Base-by-base conservation (phyloP, 2,329 filamentous ascomycete genomes). In the Drechmeria coniospora region DNA sequence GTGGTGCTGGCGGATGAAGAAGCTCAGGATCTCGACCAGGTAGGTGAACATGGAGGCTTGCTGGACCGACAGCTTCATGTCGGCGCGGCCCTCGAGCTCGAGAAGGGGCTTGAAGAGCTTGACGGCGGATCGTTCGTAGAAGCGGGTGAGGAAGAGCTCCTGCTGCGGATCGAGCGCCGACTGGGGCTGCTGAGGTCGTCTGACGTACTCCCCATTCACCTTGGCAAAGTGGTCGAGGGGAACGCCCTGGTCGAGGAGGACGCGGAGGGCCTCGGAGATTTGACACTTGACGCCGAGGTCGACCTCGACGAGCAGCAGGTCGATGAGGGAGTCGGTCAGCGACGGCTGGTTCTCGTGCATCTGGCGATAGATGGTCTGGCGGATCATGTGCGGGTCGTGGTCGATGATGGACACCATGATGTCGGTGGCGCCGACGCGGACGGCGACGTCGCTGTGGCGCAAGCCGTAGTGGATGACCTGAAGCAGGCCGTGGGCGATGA, bases 281-380 rank as follows among this genome's bases (percentile, higher is more conserved):
- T 95, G 90, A 16, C 83, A 84, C 54, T 93, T 94, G 36, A 95
- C 84, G 1, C 90, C 90, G 11, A 95, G 62, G 46, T 98, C 90
- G 12, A 81, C 78, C 55, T 98, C 90, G 2, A 90, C 75, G 25
- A 95, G 66, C 2, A 98, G 67, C 23, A 98, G 64, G 41, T 94
- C 87, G 32, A 95, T 92, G 22, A 98, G 59, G 0, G 82, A 92
- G 47, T 95, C 90, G 1, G 84, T 94, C 29, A 98, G 56, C 4
- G 83, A 82, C 2, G 76, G 73, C 40, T 81, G 74, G 47, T 86
- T 86, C 38, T 94, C 84, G 38, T 79, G 77, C 36, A 94, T 78
- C 39, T 92, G 83, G 36, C 84, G 82, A 51, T 93, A 87, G 42
- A 95, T 86, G 30, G 87, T 92, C 39, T 79, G 75, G 26, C 90